Base-by-base conservation (phyloP, 2,329 filamentous ascomycete genomes). In the Arthrinium phaeospermum region DNA sequence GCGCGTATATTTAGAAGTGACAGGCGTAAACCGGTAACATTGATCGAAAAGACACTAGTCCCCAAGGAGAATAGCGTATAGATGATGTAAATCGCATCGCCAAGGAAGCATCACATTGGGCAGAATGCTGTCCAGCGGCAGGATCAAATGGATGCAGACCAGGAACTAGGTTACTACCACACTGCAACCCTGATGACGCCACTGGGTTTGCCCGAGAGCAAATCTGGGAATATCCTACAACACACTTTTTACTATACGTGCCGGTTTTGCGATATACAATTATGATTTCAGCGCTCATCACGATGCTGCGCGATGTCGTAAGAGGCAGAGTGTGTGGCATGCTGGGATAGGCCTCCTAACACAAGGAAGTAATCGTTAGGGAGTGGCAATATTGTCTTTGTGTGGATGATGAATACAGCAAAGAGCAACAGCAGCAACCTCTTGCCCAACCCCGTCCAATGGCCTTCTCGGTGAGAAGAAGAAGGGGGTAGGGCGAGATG, bases 281-380 rank as follows among this genome's bases (percentile, higher is more conserved):
- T 64, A 64, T 64, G 57, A 24, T 41, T 64, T 64, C 57, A 64
- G 34, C 34, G 19, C 30, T 8, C 53, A 61, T 61, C 14, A 34
- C 4, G 47, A n/a, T 61, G 57, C 57, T 64, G 57, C 57, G 34
- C 57, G 57, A 64, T 64, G 57, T 41, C 57, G 57, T 64, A 64
- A 64, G 57, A 64, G 41, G 57, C 34, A 10, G 27, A 41, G 19
- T 14, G 30, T 10, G 53, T 37, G 34, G 3, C 30, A n/a, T 37
- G 30, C 19, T n/a, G 16, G 19, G 30, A 64, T n/a, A 34, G 19
- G 10, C 13, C 10, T 22, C 57, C 30, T 8, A 22, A 61, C 30
- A 61, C 53, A 37, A 22, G 53, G 53, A 37, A 37, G 16, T 61
- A 22, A 61, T 16, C 2, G 22, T 6, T 22, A 10, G 19, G 53